A percentile compares a stretch with the other conserved stretches of the same genome.
phyloP scores from a whole-genome alignment of 768 basidiomycete genomes.

The Thelephora aurantiotincta region DNA sequence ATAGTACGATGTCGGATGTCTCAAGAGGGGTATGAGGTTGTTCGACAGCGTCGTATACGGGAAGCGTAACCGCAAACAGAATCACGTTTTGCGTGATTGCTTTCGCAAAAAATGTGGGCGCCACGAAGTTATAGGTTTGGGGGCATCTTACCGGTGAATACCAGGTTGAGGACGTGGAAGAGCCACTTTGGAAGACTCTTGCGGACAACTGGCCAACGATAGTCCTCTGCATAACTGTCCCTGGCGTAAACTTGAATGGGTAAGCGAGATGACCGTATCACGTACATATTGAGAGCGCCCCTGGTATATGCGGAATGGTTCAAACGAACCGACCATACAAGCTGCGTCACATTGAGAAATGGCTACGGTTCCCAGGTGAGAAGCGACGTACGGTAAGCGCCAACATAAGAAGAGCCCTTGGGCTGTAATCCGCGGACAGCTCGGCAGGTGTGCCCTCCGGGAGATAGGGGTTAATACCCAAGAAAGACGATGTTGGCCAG shows the following conservation, averaged over 20 bases:
- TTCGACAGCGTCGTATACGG: slow-evolving; percentile 38
- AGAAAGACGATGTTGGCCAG: slow-evolving; percentile 23
- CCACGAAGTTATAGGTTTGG: neutral
- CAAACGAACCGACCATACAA: slow-evolving; percentile 50
- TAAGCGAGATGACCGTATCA: neutral
- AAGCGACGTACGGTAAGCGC: slow-evolving; percentile 34
- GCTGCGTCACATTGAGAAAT: slow-evolving; percentile 12
- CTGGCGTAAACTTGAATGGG: neutral
- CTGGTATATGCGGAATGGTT: slow-evolving; percentile 70
- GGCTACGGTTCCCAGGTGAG: neutral
- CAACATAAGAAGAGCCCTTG: slow-evolving; percentile 67
- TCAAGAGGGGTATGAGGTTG: slow-evolving; percentile 39
- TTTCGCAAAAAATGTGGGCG: slow-evolving; percentile 12
- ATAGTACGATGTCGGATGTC: slow-evolving; percentile 49
- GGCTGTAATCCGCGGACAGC: slow-evolving; percentile 37
- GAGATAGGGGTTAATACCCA: slow-evolving; percentile 41
- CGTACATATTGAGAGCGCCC: slow-evolving; percentile 64
- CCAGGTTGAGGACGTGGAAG: slow-evolving; percentile 52
- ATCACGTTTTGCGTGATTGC: slow-evolving; percentile 71
- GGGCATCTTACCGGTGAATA: slow-evolving; percentile 47
- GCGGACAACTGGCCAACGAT: slow-evolving; percentile 78
- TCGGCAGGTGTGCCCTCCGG: slow-evolving; percentile 27
- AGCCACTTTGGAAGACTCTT: slow-evolving; percentile 34
- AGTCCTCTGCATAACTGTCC: slow-evolving; percentile 70
- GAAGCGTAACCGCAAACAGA: slow-evolving; percentile 56